These are phyloP conservation scores for Colletotrichum lini DNA, from an alignment of 2,329 filamentous ascomycete genomes.

Conservation along the genomic window DNA sequence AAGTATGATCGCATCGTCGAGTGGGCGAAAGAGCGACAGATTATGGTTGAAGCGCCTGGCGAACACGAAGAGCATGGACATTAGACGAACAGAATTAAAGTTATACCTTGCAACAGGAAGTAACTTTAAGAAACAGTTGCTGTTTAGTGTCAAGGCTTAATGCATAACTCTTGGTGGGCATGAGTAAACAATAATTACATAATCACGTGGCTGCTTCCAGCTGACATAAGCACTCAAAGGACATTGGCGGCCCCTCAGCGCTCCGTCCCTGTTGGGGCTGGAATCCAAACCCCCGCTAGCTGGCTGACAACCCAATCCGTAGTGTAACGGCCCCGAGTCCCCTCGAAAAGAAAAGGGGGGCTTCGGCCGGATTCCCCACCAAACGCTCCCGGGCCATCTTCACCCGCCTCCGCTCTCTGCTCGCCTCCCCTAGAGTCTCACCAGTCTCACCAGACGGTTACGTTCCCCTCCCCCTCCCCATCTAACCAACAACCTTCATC, in stretches of 20 bases:
- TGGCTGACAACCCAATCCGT: not conserved
- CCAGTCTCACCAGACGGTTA: too few species aligned
- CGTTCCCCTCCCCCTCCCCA: too few species aligned
- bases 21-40: conserved; percentile 29
- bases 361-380: not conserved
- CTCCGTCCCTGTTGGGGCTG: not conserved
- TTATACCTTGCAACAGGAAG: too few species aligned
- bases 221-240: too few species aligned
- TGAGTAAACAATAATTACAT: too few species aligned
- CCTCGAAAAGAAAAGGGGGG: not conserved
- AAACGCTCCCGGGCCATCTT: not conserved
- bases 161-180: too few species aligned
- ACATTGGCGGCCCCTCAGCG: not conserved
- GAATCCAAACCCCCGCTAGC: not conserved
- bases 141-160: too few species aligned
- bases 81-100: too few species aligned
- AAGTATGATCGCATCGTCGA: conserved; percentile 31
- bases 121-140: too few species aligned
- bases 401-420: not conserved
- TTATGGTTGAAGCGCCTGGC: conserved; percentile 6
- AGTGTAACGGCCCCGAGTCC: not conserved
- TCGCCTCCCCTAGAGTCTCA: too few species aligned
- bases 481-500: too few species aligned
- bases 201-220: too few species aligned
- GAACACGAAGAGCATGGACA: not conserved